Conservation (phyloP, 2,329 filamentous ascomycete species). For the Alternaria sp. region DNA sequence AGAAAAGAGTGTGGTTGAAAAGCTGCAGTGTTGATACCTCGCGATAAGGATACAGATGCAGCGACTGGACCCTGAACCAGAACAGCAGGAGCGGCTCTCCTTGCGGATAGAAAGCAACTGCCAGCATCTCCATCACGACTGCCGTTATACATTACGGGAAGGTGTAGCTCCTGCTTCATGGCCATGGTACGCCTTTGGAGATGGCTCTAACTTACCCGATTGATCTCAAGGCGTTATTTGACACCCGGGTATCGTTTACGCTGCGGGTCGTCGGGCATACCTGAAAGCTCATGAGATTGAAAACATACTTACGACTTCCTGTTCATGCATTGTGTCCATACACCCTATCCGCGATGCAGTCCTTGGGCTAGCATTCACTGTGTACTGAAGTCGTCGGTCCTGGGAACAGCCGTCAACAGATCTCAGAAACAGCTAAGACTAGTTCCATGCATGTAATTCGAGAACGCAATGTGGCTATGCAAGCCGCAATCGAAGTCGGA, state of each 20-base stretch:
- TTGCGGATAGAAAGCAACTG: background rate
- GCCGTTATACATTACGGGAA: background rate
- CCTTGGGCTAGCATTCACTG: background rate
- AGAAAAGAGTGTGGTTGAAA: background rate
- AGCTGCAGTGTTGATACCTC: background rate
- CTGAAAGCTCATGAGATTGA: background rate
- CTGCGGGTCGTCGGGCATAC: background rate
- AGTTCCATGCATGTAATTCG: background rate
- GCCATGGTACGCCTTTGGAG: background rate
- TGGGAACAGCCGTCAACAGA: background rate
- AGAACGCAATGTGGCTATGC: background rate
- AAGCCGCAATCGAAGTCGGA: background rate
- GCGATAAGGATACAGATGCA: background rate
- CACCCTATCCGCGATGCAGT: background rate
- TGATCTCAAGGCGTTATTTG: background rate
- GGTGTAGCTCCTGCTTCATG: background rate
- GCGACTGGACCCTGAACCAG: conserved; percentile 1
- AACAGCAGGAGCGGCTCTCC: background rate
- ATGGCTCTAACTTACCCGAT: background rate
- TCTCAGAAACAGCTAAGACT: background rate
- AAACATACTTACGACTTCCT: background rate
- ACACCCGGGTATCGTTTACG: background rate
- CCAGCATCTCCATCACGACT: background rate
- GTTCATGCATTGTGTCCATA: background rate
- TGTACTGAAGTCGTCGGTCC: background rate